Evolutionary conservation across 139 green algal genomes (phyloP).

Genomic region (Dunaliella primolecta): DNA sequence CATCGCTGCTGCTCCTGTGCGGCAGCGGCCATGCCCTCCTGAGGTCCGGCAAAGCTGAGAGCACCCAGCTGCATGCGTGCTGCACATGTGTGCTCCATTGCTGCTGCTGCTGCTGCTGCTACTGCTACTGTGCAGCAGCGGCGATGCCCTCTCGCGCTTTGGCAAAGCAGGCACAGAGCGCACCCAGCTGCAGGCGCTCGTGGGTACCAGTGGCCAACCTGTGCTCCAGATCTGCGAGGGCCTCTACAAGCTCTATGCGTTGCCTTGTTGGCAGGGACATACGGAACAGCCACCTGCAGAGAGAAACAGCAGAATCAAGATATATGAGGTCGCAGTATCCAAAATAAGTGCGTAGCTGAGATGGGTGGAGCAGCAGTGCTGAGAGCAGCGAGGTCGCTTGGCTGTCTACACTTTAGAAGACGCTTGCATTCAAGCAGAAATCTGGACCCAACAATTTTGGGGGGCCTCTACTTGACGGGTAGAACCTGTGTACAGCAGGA

Average conservation of each 20-base stretch:
- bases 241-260: conserved; percentile 70
- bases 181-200: conserved; percentile 86
- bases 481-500: no score
- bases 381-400: no score
- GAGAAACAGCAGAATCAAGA: background rate
- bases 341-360: no score
- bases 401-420: no score
- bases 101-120: background rate
- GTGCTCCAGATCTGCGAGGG: conserved; percentile 85
- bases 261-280: conserved; percentile 67
- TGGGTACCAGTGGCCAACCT: conserved; percentile 76
- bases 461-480: no score
- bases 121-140: conserved; percentile 34
- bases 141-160: conserved; percentile 68
- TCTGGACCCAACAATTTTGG: no score
- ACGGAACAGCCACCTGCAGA: conserved; percentile 68
- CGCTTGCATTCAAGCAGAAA: no score
- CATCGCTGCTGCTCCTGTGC: no score
- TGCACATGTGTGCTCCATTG: background rate
- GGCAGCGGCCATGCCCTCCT: no score
- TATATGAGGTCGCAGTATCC: no score
- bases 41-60: no score
- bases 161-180: conserved; percentile 78
- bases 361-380: background rate
- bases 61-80: no score